A percentile compares a stretch with the other conserved stretches of the same genome.
phyloP scores from a whole-genome alignment of 2,329 filamentous ascomycete genomes.

The Phoma sp. region DNA sequence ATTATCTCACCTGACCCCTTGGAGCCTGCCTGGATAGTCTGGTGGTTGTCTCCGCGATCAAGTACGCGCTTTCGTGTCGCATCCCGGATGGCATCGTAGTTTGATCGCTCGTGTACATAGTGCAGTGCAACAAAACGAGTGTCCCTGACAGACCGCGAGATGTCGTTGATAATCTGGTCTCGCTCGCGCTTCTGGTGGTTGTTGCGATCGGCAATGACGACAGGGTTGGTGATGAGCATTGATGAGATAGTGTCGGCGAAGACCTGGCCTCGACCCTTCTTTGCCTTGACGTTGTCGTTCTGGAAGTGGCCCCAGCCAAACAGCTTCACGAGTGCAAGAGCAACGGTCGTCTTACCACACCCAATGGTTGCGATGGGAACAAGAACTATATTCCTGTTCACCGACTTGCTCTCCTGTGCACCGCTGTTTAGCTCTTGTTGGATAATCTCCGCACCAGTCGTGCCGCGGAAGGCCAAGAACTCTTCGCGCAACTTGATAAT shows the following conservation, averaged over 20 bases:
- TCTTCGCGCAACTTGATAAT: slow-evolving; percentile 91
- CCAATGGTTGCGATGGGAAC: slow-evolving; percentile 92
- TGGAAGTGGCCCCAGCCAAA: slow-evolving; percentile 94
- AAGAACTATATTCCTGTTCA: slow-evolving; percentile 76
- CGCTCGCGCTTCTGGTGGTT: slow-evolving; percentile 90
- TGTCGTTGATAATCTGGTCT: slow-evolving; percentile 83
- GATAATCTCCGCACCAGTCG: slow-evolving; percentile 90
- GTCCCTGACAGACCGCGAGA: slow-evolving; percentile 66
- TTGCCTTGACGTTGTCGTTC: slow-evolving; percentile 92
- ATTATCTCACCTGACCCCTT: slow-evolving; percentile 77
- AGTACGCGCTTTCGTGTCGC: slow-evolving; percentile 82
- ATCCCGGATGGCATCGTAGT: slow-evolving; percentile 75
- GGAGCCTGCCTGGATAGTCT: slow-evolving; percentile 89
- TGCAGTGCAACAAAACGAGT: slow-evolving; percentile 84
- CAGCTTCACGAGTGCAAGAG: slow-evolving; percentile 78
- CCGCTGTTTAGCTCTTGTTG: slow-evolving; percentile 70
- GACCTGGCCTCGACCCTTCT: slow-evolving; percentile 73
- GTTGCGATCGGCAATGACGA: slow-evolving; percentile 91
- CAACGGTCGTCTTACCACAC: slow-evolving; percentile 95
- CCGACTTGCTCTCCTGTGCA: slow-evolving; percentile 60
- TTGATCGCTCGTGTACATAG: slow-evolving; percentile 76
- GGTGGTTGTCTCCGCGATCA: slow-evolving; percentile 90
- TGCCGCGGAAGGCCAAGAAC: slow-evolving; percentile 81
- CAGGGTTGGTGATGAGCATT: slow-evolving; percentile 69
- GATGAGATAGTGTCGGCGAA: slow-evolving; percentile 78